Evolutionary conservation across 1,139 yeast species (phyloP), one percentile per base, ranked within the genome.

Genomic region (Suhomyces atakaporum): DNA sequence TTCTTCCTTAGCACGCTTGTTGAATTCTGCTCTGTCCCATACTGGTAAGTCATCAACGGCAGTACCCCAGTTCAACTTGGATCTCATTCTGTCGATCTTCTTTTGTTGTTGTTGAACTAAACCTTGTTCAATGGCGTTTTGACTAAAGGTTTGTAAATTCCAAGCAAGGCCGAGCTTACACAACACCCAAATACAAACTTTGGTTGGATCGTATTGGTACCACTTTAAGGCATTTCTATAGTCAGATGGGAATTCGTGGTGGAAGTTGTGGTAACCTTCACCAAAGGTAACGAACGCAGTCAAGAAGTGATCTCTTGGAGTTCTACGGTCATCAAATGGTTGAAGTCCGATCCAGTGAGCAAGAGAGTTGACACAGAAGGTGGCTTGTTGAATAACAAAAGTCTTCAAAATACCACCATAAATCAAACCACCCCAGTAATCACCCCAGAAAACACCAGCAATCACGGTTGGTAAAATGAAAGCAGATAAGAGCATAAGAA

Each of bases 171-270:
- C 98, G 29, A 90, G 51, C 62, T 83, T 78, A 41, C 90, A 84
- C 56, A 79, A 66, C 27, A 64, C 33, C 73, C 79, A 88, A 60
- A 92, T 90, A 44, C 79, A 60, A 43, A 84, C 59, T 77, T 92
- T 92, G 50, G 97, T 92, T 50, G 98, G 98, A 64, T 92, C 98
- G 66, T 84, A 92, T 77, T 94, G 98, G 75, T 86, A 92, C 98
- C 98, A 94, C 66, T 81, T 86, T 61, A 92, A 78, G 33, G 98
- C 98, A 60, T 92, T 92, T 75, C 98, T 81, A 79, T 92, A 92
- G 72, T 92, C 98, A 31, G 95, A 81, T 51, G 98, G 98, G 79
- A 90, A 92, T 73, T 94, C 97, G 70, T 92, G 98, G 69, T 92
- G 98, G 83, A 92, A 92, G 73, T 92, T 92, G 69, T 92, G 98